phyloP scores from a whole-genome alignment of 2,329 filamentous ascomycete species.

The Aspergillus awamori region DNA sequence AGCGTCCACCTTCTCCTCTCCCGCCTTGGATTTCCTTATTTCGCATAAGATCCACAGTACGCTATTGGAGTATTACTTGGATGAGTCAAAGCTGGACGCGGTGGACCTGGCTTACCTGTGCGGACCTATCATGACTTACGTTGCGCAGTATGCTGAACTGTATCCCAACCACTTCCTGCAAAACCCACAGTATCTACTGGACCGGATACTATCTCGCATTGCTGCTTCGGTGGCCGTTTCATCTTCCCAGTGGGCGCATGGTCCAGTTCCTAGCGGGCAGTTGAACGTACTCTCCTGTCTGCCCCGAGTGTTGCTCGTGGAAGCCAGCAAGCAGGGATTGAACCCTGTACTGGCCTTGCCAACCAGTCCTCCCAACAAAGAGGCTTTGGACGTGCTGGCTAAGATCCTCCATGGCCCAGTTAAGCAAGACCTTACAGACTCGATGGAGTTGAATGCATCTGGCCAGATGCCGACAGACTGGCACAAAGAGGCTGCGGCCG shows the following conservation, averaged over 20 bases:
- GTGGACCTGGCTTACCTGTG: conserved; percentile 58
- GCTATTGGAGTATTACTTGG: conserved; percentile 55
- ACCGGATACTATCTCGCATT: conserved; percentile 53
- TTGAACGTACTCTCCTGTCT: conserved; percentile 61
- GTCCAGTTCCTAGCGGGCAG: conserved; percentile 58
- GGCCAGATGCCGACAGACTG: conserved; percentile 43
- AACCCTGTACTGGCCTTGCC: conserved; percentile 56
- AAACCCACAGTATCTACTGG: conserved; percentile 41
- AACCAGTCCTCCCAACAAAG: conserved; percentile 55
- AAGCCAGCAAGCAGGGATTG: conserved; percentile 41
- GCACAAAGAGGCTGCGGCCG: conserved; percentile 54
- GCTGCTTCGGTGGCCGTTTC: conserved; percentile 49
- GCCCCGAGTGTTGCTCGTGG: conserved; percentile 56
- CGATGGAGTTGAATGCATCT: conserved; percentile 36
- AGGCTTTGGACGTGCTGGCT: conserved; percentile 58
- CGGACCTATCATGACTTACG: conserved; percentile 59
- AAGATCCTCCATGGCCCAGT: conserved; percentile 59
- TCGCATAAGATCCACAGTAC: conserved; percentile 54
- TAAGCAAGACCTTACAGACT: conserved; percentile 26
- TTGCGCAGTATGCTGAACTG: conserved; percentile 57
- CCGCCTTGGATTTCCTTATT: conserved; percentile 57
- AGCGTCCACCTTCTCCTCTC: conserved; percentile 42
- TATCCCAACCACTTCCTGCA: conserved; percentile 60
- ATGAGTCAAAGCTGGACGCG: conserved; percentile 53
- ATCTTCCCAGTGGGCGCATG: conserved; percentile 55